Conservation (phyloP, 2,329 filamentous ascomycete genomes). For the Phoma sp. region DNA sequence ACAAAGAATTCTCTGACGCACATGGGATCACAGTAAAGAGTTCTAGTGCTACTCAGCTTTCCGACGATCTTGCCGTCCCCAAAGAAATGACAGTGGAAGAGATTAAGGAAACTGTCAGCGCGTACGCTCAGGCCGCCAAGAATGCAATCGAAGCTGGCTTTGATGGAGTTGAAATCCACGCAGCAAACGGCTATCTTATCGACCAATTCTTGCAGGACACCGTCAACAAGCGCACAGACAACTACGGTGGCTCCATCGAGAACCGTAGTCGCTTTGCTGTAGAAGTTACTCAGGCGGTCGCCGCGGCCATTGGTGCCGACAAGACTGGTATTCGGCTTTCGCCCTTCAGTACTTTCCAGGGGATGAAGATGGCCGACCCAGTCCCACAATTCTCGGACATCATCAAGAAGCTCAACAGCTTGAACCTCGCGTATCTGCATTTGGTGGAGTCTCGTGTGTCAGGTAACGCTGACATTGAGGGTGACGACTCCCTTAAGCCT, state of each 20-base stretch:
- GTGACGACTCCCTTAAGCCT: constrained; percentile 29
- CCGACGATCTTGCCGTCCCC: constrained; percentile 53
- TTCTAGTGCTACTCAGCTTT: constrained; percentile 39
- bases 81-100: constrained; percentile 49
- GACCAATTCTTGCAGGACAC: constrained; percentile 69
- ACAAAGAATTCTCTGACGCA: constrained; percentile 44
- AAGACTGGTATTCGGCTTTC: constrained; percentile 64
- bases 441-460: constrained; percentile 64
- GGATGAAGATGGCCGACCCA: constrained; percentile 68
- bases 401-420: constrained; percentile 56
- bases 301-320: constrained; percentile 62
- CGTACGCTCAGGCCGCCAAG: constrained; percentile 53
- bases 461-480: constrained; percentile 49
- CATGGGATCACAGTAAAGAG: constrained; percentile 45
- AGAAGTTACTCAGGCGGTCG: constrained; percentile 61
- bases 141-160: constrained; percentile 60
- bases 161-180: constrained; percentile 65
- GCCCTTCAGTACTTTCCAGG: constrained; percentile 67
- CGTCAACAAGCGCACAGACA: constrained; percentile 61
- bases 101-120: constrained; percentile 46
- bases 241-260: constrained; percentile 57
- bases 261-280: constrained; percentile 61
- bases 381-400: constrained; percentile 68
- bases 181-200: constrained; percentile 71
- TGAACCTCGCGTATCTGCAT: constrained; percentile 59